These are phyloP conservation scores for Sarcodon sp. DNA, from an alignment of 768 basidiomycete species.

Conservation along the genomic window DNA sequence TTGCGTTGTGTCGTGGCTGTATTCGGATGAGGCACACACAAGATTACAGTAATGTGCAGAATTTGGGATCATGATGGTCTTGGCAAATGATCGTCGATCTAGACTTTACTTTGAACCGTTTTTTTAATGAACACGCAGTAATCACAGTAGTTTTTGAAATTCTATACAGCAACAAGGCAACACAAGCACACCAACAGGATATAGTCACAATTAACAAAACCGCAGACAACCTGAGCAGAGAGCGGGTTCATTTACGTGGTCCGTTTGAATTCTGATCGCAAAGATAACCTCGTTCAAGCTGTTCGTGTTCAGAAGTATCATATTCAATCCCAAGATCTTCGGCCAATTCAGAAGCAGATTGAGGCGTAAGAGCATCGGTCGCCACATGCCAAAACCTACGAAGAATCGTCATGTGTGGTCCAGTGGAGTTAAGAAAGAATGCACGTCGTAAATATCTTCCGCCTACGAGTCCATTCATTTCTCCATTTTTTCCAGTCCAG, in stretches of 20 bases:
- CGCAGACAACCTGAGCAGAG: too few relatives aligned
- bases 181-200: too few relatives aligned
- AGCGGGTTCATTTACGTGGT: not conserved
- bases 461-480: constrained; percentile 65
- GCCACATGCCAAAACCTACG: constrained; percentile 65
- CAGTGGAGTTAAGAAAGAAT: constrained; percentile 13
- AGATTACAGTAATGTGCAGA: too few relatives aligned
- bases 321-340: constrained; percentile 77
- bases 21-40: too few relatives aligned
- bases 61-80: too few relatives aligned
- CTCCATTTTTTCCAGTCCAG: constrained; percentile 72
- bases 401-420: not conserved
- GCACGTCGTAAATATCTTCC: constrained; percentile 66
- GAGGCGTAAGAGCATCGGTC: constrained; percentile 53
- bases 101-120: too few relatives aligned
- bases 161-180: too few relatives aligned
- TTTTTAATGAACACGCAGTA: too few relatives aligned
- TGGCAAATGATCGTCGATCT: too few relatives aligned
- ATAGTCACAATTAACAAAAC: too few relatives aligned
- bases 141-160: too few relatives aligned
- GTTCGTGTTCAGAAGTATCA: constrained; percentile 60
- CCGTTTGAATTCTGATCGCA: constrained; percentile 16
- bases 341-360: constrained; percentile 47
- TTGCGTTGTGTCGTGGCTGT: too few relatives aligned
- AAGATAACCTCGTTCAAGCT: constrained; percentile 51